Evolutionary conservation across 2,329 filamentous ascomycete species (phyloP).

Genomic region (Talaromyces sp.): DNA sequence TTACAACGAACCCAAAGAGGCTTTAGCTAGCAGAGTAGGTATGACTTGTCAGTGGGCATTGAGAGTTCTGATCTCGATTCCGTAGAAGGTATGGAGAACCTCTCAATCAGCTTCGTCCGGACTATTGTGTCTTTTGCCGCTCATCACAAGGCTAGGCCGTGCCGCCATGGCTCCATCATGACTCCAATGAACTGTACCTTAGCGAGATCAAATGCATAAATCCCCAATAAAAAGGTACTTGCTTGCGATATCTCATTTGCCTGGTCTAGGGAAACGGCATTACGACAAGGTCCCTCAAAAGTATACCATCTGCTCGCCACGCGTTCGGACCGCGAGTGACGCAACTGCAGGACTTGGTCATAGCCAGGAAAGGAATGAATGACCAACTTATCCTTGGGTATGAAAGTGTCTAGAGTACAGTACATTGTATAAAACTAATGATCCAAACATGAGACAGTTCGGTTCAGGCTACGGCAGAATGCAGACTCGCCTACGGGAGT

Average conservation of each 20-base stretch:
- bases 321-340: background rate
- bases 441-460: background rate
- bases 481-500: background rate
- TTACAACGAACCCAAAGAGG: background rate
- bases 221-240: background rate
- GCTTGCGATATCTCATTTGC: background rate
- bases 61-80: background rate
- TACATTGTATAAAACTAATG: background rate
- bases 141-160: background rate
- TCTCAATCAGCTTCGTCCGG: background rate
- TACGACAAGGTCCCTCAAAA: background rate
- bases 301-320: background rate
- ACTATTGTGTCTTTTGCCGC: constrained; percentile 1
- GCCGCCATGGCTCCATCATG: background rate
- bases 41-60: background rate
- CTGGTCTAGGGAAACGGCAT: background rate
- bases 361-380: background rate
- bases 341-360: background rate
- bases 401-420: background rate
- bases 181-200: background rate
- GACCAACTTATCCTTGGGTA: background rate
- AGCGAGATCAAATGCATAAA: background rate
- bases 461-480: background rate
- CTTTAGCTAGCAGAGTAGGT: background rate
- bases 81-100: background rate